Evolutionary conservation across 1,284 basidiomycete genomes (phyloP), one percentile per base, ranked within the genome.

Genomic region (Ceratobasidium theobromae): DNA sequence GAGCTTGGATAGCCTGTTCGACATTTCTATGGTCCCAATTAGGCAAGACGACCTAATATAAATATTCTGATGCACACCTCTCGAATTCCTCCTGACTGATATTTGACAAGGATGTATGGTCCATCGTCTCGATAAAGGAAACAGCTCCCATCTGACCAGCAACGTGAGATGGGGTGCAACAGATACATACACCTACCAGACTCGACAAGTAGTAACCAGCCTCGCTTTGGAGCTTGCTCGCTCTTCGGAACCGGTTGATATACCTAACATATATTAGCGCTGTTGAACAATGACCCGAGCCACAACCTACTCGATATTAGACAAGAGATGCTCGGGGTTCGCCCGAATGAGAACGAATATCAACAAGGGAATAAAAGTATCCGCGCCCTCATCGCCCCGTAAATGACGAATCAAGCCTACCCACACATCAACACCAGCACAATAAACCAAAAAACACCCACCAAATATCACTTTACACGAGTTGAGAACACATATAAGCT

Each of bases 391-490:
- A 64, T 90, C 84, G 70, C 82, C 84, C 74, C 82, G 81, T 73
- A 95, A 77, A 79, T 98, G 95, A 70, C 95, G 86, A 68, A 98
- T 93, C 53, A 98, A 79, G 55, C 93, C 92, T 95, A 72, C 16
- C 66, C 53, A 25, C 11, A 9, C 18, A 41, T 18, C 4, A 38
- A 53, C 48, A 45, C 18, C 54, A 52, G 48, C 65, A 68, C 65
- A 69, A n/a, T 21, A 48, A 43, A 58, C 21, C 11, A 54, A 48
- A 67, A 48, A 66, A 18, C 67, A 74, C 87, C 70, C 72, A 93
- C 96, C 96, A 75, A 98, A 99, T 74, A 99, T 98, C 77, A 99
- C 95, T 80, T 99, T 99, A 86, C 95, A 99, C 78, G 88, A 93
- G 74, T 99, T 99, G 53, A 99, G 80, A 52, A 99, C 91, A 78